A percentile compares a stretch with the other conserved stretches of the same genome.
Evolutionary conservation across 2,329 filamentous ascomycete species (phyloP).

Genomic region (Ciborinia camelliae): DNA sequence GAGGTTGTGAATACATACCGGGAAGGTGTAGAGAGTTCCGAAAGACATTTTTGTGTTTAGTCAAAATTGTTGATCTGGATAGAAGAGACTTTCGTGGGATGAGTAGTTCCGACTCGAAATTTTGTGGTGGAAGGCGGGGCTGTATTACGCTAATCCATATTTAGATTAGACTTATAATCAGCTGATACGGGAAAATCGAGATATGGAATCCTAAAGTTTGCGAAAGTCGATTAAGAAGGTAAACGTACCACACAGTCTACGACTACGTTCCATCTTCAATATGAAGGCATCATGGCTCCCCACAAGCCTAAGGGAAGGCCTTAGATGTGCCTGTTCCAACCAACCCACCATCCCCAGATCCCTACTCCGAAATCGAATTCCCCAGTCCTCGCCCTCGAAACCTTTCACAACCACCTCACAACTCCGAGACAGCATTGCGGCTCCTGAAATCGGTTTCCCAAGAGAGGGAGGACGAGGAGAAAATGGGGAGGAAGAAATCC

Average conservation of each 20-base stretch:
- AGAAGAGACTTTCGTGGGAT: conserved; percentile 18
- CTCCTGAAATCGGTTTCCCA: conserved; percentile 44
- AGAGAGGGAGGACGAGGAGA: conserved; percentile 24
- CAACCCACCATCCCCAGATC: conserved; percentile 21
- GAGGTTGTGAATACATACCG: conserved; percentile 52
- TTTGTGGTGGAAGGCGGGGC: conserved; percentile 17
- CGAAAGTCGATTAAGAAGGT: not conserved
- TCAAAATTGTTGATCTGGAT: conserved; percentile 18
- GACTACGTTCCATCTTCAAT: conserved; percentile 22
- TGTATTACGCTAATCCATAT: conserved; percentile 5
- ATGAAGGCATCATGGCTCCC: conserved; percentile 38
- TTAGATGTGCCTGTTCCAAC: conserved; percentile 27
- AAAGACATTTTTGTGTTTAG: conserved; percentile 67
- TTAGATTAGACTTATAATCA: not conserved
- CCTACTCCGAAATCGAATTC: conserved; percentile 21
- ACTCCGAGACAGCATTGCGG: conserved; percentile 41
- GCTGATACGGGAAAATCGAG: conserved; percentile 18
- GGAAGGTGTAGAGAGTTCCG: conserved; percentile 91
- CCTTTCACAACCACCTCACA: conserved; percentile 32
- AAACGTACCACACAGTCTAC: conserved; percentile 7
- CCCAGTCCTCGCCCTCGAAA: conserved; percentile 25
- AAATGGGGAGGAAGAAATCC: conserved; percentile 28
- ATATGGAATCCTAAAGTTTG: conserved; percentile 10
- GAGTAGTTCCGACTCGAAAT: conserved; percentile 9
- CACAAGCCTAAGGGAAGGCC: conserved; percentile 29